Evolutionary conservation across 23 red algal species (phyloP).

Genomic region (Gracilaria gracilis): DNA sequence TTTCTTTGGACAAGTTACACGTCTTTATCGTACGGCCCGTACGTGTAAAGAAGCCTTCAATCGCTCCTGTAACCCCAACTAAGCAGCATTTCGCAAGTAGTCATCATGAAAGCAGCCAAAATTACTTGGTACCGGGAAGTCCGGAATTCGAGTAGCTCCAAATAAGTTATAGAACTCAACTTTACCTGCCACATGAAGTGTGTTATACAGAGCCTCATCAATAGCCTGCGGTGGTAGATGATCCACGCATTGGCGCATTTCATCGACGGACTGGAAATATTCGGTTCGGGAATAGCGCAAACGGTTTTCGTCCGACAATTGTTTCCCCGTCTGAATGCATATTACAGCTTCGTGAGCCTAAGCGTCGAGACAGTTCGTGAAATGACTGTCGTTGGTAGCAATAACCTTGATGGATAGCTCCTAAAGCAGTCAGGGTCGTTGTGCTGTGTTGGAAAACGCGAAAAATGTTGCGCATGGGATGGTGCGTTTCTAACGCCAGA

Average conservation of each 20-base stretch:
- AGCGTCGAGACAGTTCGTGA: constrained; percentile 82
- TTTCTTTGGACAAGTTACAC: constrained; percentile 74
- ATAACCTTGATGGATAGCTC: constrained; percentile 83
- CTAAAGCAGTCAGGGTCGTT: too few relatives aligned
- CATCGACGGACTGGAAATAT: constrained; percentile 87
- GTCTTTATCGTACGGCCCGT: constrained; percentile 45
- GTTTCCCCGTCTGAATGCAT: constrained; percentile 94
- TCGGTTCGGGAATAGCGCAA: constrained; percentile 86
- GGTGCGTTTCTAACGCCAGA: too few relatives aligned
- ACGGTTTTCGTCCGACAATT: constrained; percentile 80
- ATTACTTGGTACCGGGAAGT: constrained; percentile 70
- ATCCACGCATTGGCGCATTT: constrained; percentile 84
- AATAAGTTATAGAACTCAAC: constrained; percentile 80
- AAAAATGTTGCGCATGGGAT: too few relatives aligned
- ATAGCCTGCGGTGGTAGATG: constrained; percentile 59
- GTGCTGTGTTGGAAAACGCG: too few relatives aligned
- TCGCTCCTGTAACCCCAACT: constrained; percentile 22
- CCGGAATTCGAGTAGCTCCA: constrained; percentile 83
- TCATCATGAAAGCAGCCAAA: constrained; percentile 45
- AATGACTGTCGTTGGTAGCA: too few relatives aligned
- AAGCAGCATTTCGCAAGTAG: constrained; percentile 53
- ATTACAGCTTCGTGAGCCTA: constrained; percentile 92
- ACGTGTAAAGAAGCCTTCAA: constrained; percentile 40
- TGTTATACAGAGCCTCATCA: too few relatives aligned
- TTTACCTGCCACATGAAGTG: too few relatives aligned